Evolutionary conservation across 2,329 filamentous ascomycete genomes (phyloP).

Genomic region (Dactylellina haptotyla): DNA sequence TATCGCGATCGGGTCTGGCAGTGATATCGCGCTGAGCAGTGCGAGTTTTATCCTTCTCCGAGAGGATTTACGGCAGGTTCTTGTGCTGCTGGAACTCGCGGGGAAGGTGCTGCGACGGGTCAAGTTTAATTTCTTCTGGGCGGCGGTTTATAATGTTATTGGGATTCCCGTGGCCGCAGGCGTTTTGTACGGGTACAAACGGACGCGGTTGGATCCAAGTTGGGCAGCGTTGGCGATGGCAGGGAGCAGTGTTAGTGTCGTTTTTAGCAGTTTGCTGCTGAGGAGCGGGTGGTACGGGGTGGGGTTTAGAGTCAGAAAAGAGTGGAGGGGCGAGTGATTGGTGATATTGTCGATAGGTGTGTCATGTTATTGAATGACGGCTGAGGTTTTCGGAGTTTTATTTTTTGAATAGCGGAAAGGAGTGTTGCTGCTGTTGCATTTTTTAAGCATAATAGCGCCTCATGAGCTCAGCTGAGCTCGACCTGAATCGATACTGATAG

Average conservation of each 20-base stretch:
- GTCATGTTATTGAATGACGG: too few relatives aligned
- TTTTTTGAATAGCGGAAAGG: too few relatives aligned
- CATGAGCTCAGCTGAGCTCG: too few relatives aligned
- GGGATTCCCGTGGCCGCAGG: conserved; percentile 84
- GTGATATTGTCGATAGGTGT: background rate
- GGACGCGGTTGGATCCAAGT: conserved; percentile 72
- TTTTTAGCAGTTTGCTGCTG: conserved; percentile 80
- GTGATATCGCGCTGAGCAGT: conserved; percentile 82
- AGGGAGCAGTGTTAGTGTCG: conserved; percentile 87
- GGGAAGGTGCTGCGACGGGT: conserved; percentile 78
- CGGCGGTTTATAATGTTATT: conserved; percentile 80
- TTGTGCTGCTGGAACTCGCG: conserved; percentile 78
- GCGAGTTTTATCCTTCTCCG: conserved; percentile 83
- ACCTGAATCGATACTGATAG: too few relatives aligned
- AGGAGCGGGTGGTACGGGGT: conserved; percentile 65
- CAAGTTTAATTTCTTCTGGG: conserved; percentile 87
- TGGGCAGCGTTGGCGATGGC: conserved; percentile 96
- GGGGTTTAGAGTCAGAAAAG: conserved; percentile 61
- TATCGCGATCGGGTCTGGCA: conserved; percentile 82
- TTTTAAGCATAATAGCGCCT: too few relatives aligned
- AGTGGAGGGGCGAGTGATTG: conserved; percentile 17
- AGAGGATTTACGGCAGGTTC: conserved; percentile 74
- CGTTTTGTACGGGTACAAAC: conserved; percentile 70
- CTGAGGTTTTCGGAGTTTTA: background rate
- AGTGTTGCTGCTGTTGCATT: too few relatives aligned